Evolutionary conservation across 257 asterid species (phyloP), one percentile per base, ranked within the genome.

Genomic region (Capsicum rhomboideum): DNA sequence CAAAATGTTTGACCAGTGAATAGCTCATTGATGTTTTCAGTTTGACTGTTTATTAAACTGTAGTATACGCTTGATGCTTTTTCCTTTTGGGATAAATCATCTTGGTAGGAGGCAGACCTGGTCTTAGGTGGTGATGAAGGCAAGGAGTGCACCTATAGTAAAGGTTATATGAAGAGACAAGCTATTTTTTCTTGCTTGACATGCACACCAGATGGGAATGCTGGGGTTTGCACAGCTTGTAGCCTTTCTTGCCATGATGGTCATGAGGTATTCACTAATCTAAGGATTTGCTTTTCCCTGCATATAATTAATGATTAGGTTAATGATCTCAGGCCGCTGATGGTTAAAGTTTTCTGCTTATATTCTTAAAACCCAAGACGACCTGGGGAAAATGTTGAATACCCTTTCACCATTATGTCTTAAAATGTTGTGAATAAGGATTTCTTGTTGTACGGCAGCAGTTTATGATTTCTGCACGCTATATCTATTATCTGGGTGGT

Each of bases 61-160:
- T 31, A 50, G 29, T 17, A 50, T 44, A 34, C 66, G 29, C 4
- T 63, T 50, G 49, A 16, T 53, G 14, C 37, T 53, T 67, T 14
- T 31, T 18, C 50, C 0, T 34, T 42, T 18, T 53, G 78, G 14
- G 42, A 55, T 72, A 18, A 13, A 34, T 44, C 67, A 14, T n/a
- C 84, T 74, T 59, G 28, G 54, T 44, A 95, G 99, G 97, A 95
- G 87, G 98, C 96, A 2, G 97, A 93, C 91, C 85, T 95, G 93
- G 93, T 95, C 66, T 91, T 95, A 82, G 99, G 97, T 49, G 99
- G 99, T 42, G 99, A 95, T 87, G 98, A 95, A 84, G 99, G 99
- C 67, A 94, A 93, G 90, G 97, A 95, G 77, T 95, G 99, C 89
- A 95, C 99, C 42, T 93, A 94, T 55, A 82, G 80, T 54, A 92